phyloP scores from a whole-genome alignment of 495 filamentous ascomycete genomes.

The Penicillium lividum region DNA sequence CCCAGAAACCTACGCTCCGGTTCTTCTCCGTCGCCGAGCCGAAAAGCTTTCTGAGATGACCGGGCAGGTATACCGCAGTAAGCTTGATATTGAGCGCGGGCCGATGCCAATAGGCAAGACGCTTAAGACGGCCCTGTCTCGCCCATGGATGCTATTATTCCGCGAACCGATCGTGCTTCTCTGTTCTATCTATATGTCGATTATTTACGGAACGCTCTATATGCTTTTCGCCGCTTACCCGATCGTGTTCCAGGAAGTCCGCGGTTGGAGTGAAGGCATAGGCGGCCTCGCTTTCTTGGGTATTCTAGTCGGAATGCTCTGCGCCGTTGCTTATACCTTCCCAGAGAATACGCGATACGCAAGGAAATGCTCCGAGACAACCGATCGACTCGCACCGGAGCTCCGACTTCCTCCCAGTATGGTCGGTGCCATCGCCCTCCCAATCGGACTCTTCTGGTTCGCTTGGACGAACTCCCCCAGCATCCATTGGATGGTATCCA shows the following conservation, averaged over 20 bases:
- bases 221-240: slow-evolving; percentile 77
- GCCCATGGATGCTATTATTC: slow-evolving; percentile 45
- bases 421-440: slow-evolving; percentile 41
- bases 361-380: slow-evolving; percentile 30
- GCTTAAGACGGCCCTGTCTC: slow-evolving; percentile 38
- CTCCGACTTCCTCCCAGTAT: slow-evolving; percentile 41
- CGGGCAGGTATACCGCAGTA: slow-evolving; percentile 51
- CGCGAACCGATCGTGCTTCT: slow-evolving; percentile 57
- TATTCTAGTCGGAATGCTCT: slow-evolving; percentile 74
- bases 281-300: slow-evolving; percentile 73
- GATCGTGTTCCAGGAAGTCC: slow-evolving; percentile 71
- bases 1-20: slow-evolving; percentile 59
- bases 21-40: slow-evolving; percentile 52
- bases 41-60: slow-evolving; percentile 49
- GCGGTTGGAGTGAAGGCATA: slow-evolving; percentile 68
- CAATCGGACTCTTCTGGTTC: slow-evolving; percentile 58
- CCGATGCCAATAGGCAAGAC: slow-evolving; percentile 25
- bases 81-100: slow-evolving; percentile 39
- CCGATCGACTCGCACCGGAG: slow-evolving; percentile 40
- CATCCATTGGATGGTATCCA: slow-evolving; percentile 66
- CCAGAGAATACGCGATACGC: slow-evolving; percentile 44
- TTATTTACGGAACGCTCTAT: slow-evolving; percentile 73
- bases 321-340: slow-evolving; percentile 49
- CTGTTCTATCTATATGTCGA: slow-evolving; percentile 66
- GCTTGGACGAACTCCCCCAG: slow-evolving; percentile 64